Percentiles rank a stretch among this genome's conserved stretches.
These are phyloP conservation scores for Corylus americana DNA, from an alignment of 306 rosid species.

Conservation along the genomic window DNA sequence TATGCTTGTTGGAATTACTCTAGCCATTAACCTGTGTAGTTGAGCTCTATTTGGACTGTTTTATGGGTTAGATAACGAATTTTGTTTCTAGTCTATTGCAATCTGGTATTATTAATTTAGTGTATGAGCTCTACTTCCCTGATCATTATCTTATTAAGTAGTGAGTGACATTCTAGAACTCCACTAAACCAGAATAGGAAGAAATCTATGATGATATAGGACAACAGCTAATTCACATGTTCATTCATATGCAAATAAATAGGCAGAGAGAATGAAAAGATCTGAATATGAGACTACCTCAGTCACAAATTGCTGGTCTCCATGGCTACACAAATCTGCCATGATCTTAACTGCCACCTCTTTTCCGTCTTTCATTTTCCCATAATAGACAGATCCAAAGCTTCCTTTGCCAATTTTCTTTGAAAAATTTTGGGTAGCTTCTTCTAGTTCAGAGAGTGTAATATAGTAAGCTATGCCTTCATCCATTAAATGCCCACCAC, in stretches of 20 bases:
- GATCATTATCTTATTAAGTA: neutral
- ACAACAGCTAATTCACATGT: neutral
- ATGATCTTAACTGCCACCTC: constrained; percentile 96
- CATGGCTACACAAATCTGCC: constrained; percentile 77
- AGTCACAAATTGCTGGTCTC: constrained; percentile 79
- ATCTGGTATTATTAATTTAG: neutral
- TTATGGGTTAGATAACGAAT: neutral
- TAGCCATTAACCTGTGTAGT: no score
- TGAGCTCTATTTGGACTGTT: neutral
- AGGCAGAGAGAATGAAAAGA: constrained; percentile 14
- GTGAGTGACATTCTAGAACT: neutral
- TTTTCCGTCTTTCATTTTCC: constrained; percentile 94
- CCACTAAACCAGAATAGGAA: neutral
- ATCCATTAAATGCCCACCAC: constrained; percentile 64
- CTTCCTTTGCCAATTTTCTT: constrained; percentile 92
- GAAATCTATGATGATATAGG: neutral
- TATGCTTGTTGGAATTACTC: neutral
- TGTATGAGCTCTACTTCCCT: neutral
- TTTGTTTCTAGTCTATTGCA: neutral
- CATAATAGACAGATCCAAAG: constrained; percentile 92
- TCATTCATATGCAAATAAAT: neutral
- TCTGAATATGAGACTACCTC: constrained; percentile 54
- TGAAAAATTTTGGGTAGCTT: constrained; percentile 69
- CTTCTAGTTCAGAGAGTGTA: constrained; percentile 68
- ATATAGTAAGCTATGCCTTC: constrained; percentile 84